Evolutionary conservation across 352 stramenopile species (phyloP), one percentile per base, ranked within the genome.

Genomic region (Phytopythium vexans): DNA sequence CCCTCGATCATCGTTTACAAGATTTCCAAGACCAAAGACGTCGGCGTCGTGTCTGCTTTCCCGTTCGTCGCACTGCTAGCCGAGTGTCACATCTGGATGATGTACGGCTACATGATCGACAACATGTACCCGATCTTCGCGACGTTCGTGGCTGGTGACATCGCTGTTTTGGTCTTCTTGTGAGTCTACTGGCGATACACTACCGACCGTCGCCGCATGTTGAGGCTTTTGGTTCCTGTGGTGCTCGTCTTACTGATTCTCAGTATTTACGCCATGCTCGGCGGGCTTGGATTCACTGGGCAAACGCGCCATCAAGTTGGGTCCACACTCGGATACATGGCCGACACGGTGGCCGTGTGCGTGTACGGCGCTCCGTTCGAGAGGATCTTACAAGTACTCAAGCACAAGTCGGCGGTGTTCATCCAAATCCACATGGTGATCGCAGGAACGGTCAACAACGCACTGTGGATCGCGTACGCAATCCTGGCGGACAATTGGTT

Each of bases 91-190:
- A 33, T 73, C 31, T 75, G 69, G 69, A 56, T 62, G 33, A 39
- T 57, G 41, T 80, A 69, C 45, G 70, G 66, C 33, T 70, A 64
- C 52, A 57, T 76, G 34, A 60, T 59, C 8, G 39, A 61, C 48
- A 70, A 72, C 39, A 70, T 59, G 60, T 77, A 77, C 67, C 70
- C 70, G 0, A 58, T 77, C 46, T 72, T 80, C 56, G 64, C 54
- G 53, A 66, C 64, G 43, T 80, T 74, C 58, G 21, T 64, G 35
- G 43, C 66, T 6, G 70, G 70, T 16, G 64, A 72, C 46, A 35
- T 63, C 3, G 40, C 70, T 3, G 67, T 48, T 4, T 14, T 66
- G 3, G 44, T 60, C 11, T 74, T 65, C 48, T 62, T 74, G 38
- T 32, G n/a, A 0, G 44, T 70, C 31, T 70, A 74, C 36, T 70